Base-by-base conservation (phyloP, 805 yeast species). In the Candida maris region DNA sequence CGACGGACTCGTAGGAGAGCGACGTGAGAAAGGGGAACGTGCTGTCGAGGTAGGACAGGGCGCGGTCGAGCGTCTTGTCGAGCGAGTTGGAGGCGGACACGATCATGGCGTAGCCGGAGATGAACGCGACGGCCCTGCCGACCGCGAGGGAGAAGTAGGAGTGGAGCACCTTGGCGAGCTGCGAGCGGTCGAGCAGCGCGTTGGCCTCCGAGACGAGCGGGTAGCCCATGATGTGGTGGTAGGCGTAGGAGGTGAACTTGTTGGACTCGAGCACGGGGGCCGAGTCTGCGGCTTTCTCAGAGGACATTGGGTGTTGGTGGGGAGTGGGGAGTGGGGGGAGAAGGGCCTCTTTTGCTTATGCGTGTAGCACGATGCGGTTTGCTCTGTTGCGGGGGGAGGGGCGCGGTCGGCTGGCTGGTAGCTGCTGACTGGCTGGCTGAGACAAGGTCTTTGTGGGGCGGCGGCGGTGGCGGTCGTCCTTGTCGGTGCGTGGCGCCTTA, bases 161-260 rank as follows among this genome's bases (percentile, higher is more conserved):
- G 29, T 43, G 39, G n/a, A 52, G 28, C n/a, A 45, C 32, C 20
- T 37, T 39, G 29, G 43, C 41, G 1, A 51, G 24, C 13, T 53
- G 42, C 19, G 48, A 47, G 12, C 39, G 37, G 10, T 42, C 34
- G 4, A 52, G 30, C 12, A 40, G 46, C 4, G 38, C 32, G 28
- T 42, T 30, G 12, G 49, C 25, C 16, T 61, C 65, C 6, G 49
- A 35, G 30, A 59, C 49, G 5, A 59, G 27, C 6, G 67, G 66
- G 34, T 63, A 63, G 5, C 47, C 46, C 34, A 43, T 44, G 30
- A 63, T 25, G 38, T 62, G 67, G n/a, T 44, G 34, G 35, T 43
- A 45, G 5, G 52, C 22, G 28, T 39, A 22, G n/a, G 46, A 34
- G 16, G 45, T 35, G 35, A 33, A 48, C 26, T 39, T 48, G 37